Base-by-base conservation (phyloP, 2,329 filamentous ascomycete species). In the Byssothecium circinans region DNA sequence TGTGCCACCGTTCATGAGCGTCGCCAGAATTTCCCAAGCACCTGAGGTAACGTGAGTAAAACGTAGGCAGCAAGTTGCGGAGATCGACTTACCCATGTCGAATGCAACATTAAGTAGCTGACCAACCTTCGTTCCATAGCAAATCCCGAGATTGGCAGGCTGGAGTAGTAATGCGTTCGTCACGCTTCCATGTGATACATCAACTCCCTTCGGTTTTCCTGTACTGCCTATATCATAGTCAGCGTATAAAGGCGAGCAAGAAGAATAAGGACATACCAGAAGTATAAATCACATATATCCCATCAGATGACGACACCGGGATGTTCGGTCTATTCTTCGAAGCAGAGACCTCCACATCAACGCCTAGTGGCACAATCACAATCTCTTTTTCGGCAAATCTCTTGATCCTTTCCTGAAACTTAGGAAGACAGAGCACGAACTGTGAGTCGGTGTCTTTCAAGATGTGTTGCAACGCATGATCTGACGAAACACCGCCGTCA, bases 21-120 rank as follows among this genome's bases (percentile, higher is more conserved):
- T 78, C 1, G 74, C 75, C 8, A 84, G 73, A n/a, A 83, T 79
- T 52, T 84, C 81, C 81, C 81, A 84, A 11, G 81, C 80, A 18
- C 78, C 81, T 82, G 33, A 17, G 27, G 6, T 15, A 41, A 43
- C 38, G 49, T 43, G 14, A 32, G 18, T 15, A n/a, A 12, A 11
- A 32, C 32, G 27, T 40, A 8, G 35, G 39, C 2, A 43, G 43
- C 29, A 12, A 30, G 38, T 46, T 17, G 32, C 29, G 15, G 10
- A 18, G 23, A 10, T 8, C 8, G 8, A 68, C 78, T 58, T 71
- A 82, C 81, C 79, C 80, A 84, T 83, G 53, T 84, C 81, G 52
- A 84, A 84, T 35, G 78, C 79, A 36, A 84, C 76, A 50, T 79
- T 83, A 33, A 84, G 69, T 6, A 83, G 70, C 45, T 81, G 80